These are phyloP conservation scores for Pichia phayaonensis DNA, from an alignment of 805 yeast species.

Conservation along the genomic window DNA sequence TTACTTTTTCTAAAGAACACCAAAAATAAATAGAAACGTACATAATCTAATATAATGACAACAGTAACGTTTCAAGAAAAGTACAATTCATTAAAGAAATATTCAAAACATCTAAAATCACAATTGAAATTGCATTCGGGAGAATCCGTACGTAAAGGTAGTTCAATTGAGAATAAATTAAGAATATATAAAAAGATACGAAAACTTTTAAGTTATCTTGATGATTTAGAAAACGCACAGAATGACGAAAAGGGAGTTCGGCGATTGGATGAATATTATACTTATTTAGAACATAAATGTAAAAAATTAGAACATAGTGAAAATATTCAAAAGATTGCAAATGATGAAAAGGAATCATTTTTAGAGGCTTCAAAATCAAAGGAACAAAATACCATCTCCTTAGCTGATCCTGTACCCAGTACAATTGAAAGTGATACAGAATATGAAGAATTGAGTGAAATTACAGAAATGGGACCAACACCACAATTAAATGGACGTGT, in stretches of 20 bases:
- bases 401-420: background rate
- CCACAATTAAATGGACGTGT: slow-evolving; percentile 80
- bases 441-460: background rate
- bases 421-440: background rate
- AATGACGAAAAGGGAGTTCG: background rate
- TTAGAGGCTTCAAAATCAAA: background rate
- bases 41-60: background rate
- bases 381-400: background rate
- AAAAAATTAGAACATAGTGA: background rate
- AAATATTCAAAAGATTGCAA: background rate
- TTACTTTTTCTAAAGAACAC: too few species aligned
- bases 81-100: background rate
- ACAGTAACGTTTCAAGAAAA: background rate
- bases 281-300: background rate
- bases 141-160: slow-evolving; percentile 1
- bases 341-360: background rate
- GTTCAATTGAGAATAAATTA: slow-evolving; percentile 4
- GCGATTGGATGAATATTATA: slow-evolving; percentile 1
- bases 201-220: slow-evolving; percentile 1
- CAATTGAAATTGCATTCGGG: slow-evolving; percentile 9
- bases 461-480: slow-evolving; percentile 66
- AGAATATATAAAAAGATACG: slow-evolving; percentile 7
- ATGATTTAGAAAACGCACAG: background rate
- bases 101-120: slow-evolving; percentile 3
- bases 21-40: too few species aligned